These are phyloP conservation scores for Thymus mandschuricus DNA, from an alignment of 257 asterid species.

Conservation along the genomic window DNA sequence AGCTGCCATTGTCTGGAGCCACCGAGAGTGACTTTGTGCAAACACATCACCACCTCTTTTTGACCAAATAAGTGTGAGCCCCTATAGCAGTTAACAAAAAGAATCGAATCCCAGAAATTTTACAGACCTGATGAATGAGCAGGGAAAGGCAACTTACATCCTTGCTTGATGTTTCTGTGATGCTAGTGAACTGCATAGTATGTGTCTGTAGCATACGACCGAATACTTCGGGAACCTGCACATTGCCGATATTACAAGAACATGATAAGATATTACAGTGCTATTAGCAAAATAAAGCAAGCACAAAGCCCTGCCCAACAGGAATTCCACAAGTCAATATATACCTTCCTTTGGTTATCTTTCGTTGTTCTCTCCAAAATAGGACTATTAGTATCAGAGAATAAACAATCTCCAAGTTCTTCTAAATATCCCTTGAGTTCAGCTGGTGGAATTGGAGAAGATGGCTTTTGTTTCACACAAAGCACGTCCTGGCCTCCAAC, in stretches of 20 bases:
- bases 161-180: conserved; percentile 92
- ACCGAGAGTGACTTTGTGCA: conserved; percentile 94
- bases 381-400: conserved; percentile 82
- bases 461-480: conserved; percentile 87
- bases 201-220: conserved; percentile 92
- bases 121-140: conserved; percentile 22
- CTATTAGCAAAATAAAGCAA: conserved; percentile 29
- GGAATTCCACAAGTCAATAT: conserved; percentile 3
- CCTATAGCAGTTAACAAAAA: conserved; percentile 52
- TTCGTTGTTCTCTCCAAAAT: conserved; percentile 65
- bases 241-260: conserved; percentile 24
- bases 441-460: conserved; percentile 83
- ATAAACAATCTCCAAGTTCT: conserved; percentile 91
- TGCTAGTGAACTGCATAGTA: conserved; percentile 93
- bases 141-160: conserved; percentile 63
- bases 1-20: conserved; percentile 96
- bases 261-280: conserved; percentile 5
- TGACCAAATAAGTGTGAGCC: conserved; percentile 96
- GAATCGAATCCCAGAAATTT: conserved; percentile 26
- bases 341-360: conserved; percentile 69
- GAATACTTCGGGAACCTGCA: conserved; percentile 91
- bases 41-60: conserved; percentile 99
- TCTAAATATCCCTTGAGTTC: conserved; percentile 92
- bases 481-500: conserved; percentile 98
- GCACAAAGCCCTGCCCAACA: conserved; percentile 25